Percentiles rank a stretch among this genome's conserved stretches.
phyloP scores from a whole-genome alignment of 148 eudicot genomes.

The Nyssa sinensis region DNA sequence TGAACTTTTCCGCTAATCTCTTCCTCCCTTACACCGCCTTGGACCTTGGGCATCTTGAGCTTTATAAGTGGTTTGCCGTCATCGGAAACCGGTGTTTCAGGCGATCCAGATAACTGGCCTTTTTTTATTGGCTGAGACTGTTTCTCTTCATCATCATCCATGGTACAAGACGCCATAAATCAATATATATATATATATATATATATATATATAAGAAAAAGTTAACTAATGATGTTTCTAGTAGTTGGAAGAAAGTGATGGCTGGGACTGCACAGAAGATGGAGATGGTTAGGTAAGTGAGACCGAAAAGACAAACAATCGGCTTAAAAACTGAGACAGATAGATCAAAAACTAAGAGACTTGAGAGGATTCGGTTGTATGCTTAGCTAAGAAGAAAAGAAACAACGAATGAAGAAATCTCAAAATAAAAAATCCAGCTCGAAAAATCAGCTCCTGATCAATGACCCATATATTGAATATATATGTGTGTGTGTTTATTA shows the following conservation, averaged over 20 bases:
- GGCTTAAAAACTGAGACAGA: background rate
- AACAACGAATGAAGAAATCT: background rate
- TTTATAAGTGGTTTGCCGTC: conserved; percentile 24
- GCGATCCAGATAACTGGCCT: background rate
- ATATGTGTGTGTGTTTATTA: too few species aligned
- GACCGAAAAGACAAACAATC: too few species aligned
- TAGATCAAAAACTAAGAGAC: background rate
- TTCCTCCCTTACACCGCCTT: background rate
- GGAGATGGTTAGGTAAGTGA: background rate
- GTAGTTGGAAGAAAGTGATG: too few species aligned
- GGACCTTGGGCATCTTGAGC: conserved; percentile 16
- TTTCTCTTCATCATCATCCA: conserved; percentile 10
- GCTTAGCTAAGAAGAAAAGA: conserved; percentile 16
- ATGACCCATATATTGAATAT: background rate
- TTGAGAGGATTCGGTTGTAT: background rate
- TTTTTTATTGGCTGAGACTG: background rate
- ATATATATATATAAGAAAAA: too few species aligned
- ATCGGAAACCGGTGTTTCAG: background rate
- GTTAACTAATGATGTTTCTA: background rate
- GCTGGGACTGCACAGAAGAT: too few species aligned
- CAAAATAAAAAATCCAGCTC: conserved; percentile 13
- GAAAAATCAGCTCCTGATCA: background rate
- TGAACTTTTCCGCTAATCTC: background rate
- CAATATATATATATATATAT: background rate
- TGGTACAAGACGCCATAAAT: conserved; percentile 15